Base-by-base conservation (phyloP, 2,329 filamentous ascomycete genomes). In the Arthroderma sp. region DNA sequence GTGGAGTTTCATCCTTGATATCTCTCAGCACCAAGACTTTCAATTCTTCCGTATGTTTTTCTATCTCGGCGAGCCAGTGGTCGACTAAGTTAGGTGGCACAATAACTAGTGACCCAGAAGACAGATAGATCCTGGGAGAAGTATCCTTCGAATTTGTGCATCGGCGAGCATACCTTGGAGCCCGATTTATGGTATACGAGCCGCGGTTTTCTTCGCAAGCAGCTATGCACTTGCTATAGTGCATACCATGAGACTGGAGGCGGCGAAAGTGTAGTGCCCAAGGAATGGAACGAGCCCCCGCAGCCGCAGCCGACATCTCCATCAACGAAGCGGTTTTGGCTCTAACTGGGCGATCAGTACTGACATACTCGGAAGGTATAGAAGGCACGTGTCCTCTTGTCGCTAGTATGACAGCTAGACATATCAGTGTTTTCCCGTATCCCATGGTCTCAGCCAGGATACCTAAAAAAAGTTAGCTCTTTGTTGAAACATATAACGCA, bases 401-500 rank as follows among this genome's bases (percentile, higher is more conserved):
- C 2, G 88, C 84, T 25, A 94, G 75, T 39, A 96, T 83, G 1
- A 89, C 73, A 5, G 85, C 78, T 17, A 97, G 73, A 61, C 87
- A 91, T 9, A 96, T 95, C 25, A 96, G 72, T 0, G 91, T 96
- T 73, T 96, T 97, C 0, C 91, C 91, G 51, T 76, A 73, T 31
- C 79, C 79, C 75, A 77, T 77, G 15, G 73, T 75, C 57, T 76
- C 74, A 8, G 74, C 73, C 23, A 76, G 68, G 25, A 76, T 74
- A 2, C 73, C 68, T 72, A 39, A 49, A 7, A 33, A 25, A 35
- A 54, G 33, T 56, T 39, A 58, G 39, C 33, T 23, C 31, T 56
- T 43, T 19, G 28, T 28, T 21, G 57, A 4, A 21, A 25, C 19
- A 8, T 13, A 13, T 23, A 37, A 11, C 11, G 9, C 7, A 44